Evolutionary conservation across 2,329 filamentous ascomycete genomes (phyloP).

Genomic region (Juglanconis oblonga): DNA sequence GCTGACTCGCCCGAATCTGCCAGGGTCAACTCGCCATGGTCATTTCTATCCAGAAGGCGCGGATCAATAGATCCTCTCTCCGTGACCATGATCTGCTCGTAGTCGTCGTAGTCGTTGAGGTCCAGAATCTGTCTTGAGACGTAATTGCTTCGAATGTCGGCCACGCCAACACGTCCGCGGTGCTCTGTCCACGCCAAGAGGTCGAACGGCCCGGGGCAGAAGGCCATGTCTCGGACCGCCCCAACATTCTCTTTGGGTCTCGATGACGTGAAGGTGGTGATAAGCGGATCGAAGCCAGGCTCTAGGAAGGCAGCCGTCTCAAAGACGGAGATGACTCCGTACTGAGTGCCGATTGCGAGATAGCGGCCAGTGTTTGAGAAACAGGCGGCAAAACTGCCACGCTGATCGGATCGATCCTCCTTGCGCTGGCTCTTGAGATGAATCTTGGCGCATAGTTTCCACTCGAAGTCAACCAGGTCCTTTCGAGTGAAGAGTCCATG

Average conservation of each 20-base stretch:
- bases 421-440: constrained; percentile 57
- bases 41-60: constrained; percentile 45
- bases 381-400: constrained; percentile 73
- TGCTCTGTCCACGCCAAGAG: constrained; percentile 94
- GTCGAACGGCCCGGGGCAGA: constrained; percentile 86
- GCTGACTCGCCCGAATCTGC: constrained; percentile 25
- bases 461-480: constrained; percentile 38
- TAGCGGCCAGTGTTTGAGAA: constrained; percentile 71
- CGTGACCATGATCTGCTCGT: constrained; percentile 54
- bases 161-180: constrained; percentile 70
- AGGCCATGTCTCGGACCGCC: constrained; percentile 86
- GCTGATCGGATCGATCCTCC: constrained; percentile 51
- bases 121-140: constrained; percentile 66
- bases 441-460: constrained; percentile 50
- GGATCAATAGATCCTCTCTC: constrained; percentile 55
- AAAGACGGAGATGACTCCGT: constrained; percentile 75
- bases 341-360: constrained; percentile 75
- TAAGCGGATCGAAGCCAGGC: constrained; percentile 54
- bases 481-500: constrained; percentile 21
- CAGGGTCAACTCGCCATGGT: constrained; percentile 36
- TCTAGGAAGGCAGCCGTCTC: constrained; percentile 51
- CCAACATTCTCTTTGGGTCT: constrained; percentile 68
- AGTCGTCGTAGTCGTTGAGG: constrained; percentile 56
- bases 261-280: constrained; percentile 77
- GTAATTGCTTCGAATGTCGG: constrained; percentile 68